Evolutionary conservation across 495 filamentous ascomycete species (phyloP).

Genomic region (Aspergillus incahuasiensis): DNA sequence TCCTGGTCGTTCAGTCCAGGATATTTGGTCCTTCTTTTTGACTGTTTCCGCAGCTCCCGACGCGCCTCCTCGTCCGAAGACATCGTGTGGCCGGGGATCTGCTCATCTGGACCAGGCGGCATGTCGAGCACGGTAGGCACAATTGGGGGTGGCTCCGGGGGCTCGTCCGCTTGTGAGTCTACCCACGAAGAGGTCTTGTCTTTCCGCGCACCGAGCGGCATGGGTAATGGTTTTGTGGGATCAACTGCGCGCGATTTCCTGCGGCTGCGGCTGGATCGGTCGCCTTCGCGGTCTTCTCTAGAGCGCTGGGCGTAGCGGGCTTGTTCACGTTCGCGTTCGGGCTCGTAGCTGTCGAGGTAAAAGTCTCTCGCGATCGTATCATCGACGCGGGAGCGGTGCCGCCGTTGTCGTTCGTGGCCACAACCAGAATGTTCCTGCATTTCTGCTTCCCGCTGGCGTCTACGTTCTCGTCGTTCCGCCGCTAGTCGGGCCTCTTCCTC

Average conservation of each 20-base stretch:
- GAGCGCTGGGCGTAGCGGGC: conserved; percentile 23
- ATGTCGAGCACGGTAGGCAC: conserved; percentile 52
- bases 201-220: conserved; percentile 32
- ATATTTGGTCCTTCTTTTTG: conserved; percentile 35
- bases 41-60: conserved; percentile 33
- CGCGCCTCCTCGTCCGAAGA: conserved; percentile 42
- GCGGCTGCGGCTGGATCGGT: conserved; percentile 15
- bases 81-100: conserved; percentile 30
- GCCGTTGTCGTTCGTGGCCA: conserved; percentile 25
- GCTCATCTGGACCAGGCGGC: conserved; percentile 35
- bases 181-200: conserved; percentile 62
- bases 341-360: conserved; percentile 18
- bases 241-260: conserved; percentile 28
- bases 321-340: conserved; percentile 22
- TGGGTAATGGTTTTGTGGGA: conserved; percentile 12
- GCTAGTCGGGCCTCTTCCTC: conserved; percentile 31
- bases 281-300: conserved; percentile 23
- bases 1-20: conserved; percentile 38
- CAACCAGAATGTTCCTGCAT: conserved; percentile 25
- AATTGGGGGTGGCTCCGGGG: conserved; percentile 54
- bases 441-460: conserved; percentile 36
- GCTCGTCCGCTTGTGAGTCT: conserved; percentile 49
- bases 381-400: conserved; percentile 33
- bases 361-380: conserved; percentile 19
- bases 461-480: conserved; percentile 38